Evolutionary conservation across 129 eudicot genomes (phyloP).

Genomic region (Chrysanthemum lavandulifolium): DNA sequence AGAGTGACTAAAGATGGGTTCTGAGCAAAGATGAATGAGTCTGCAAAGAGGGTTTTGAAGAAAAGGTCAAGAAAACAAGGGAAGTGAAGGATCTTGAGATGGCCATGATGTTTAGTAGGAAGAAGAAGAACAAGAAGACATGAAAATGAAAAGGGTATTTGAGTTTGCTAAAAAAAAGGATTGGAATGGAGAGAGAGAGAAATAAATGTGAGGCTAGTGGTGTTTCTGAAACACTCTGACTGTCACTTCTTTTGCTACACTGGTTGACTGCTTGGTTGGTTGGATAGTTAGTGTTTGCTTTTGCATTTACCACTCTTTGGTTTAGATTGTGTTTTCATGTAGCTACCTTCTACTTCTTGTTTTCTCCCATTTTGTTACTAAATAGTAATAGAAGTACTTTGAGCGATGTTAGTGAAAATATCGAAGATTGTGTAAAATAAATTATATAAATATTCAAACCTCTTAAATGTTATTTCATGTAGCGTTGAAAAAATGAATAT

Average conservation of each 20-base stretch:
- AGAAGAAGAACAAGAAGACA: slow-evolving; percentile 16
- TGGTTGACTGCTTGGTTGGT: slow-evolving; percentile 34
- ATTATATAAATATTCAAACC: too few relatives aligned
- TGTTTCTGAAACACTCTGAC: slow-evolving; percentile 30
- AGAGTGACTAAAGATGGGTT: slow-evolving; percentile 48
- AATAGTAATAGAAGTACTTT: too few relatives aligned
- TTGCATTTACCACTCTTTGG: background rate
- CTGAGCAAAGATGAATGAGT: slow-evolving; percentile 39
- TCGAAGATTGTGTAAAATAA: too few relatives aligned
- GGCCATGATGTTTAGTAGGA: slow-evolving; percentile 34
- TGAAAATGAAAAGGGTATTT: slow-evolving; percentile 30
- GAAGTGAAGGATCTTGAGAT: slow-evolving; percentile 36
- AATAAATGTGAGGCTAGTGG: slow-evolving; percentile 43
- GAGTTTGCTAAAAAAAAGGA: slow-evolving; percentile 24
- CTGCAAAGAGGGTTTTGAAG: slow-evolving; percentile 44
- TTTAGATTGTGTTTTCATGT: background rate
- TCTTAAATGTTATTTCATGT: too few relatives aligned
- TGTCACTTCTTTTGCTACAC: slow-evolving; percentile 35
- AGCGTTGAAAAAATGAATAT: too few relatives aligned
- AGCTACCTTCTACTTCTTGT: background rate
- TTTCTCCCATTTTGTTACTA: slow-evolving; percentile 11
- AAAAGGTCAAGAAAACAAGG: slow-evolving; percentile 35
- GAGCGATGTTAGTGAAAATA: too few relatives aligned
- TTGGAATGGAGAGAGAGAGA: slow-evolving; percentile 58
- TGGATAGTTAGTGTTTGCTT: background rate